These are phyloP conservation scores for Chrysanthemum seticuspe DNA, from an alignment of 129 eudicot species.

Conservation along the genomic window DNA sequence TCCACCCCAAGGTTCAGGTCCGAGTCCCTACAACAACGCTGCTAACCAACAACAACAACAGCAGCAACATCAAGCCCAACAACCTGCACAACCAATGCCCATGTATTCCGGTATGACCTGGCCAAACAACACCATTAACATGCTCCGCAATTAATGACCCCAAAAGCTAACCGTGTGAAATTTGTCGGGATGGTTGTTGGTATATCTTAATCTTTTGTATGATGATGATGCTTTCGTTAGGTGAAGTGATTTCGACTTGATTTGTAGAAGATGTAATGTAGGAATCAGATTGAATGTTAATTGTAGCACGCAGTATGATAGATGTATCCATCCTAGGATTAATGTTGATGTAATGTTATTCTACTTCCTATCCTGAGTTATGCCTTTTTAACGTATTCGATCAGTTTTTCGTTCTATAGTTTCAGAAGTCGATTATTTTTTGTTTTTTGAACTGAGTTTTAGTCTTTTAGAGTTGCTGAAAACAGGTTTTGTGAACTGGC, in stretches of 20 bases:
- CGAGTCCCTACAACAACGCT: constrained; percentile 47
- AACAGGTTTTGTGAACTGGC: no score
- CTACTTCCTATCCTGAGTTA: neutral
- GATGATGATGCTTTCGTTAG: constrained; percentile 3
- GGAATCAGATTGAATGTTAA: constrained; percentile 23
- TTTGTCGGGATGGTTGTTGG: constrained; percentile 3
- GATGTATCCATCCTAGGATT: constrained; percentile 26
- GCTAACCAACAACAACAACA: constrained; percentile 35
- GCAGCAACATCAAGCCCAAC: neutral
- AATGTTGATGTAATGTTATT: constrained; percentile 22
- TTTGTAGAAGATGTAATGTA: constrained; percentile 28
- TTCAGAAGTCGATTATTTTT: no score
- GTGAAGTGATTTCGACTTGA: constrained; percentile 11
- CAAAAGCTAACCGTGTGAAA: neutral
- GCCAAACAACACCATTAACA: constrained; percentile 60
- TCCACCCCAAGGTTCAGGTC: neutral
- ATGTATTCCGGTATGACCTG: constrained; percentile 66
- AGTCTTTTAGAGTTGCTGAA: no score
- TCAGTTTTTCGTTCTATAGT: no score
- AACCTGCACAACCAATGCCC: constrained; percentile 42
- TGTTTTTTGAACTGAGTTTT: no score
- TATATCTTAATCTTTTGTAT: constrained; percentile 6
- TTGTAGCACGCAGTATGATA: constrained; percentile 11
- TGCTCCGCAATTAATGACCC: constrained; percentile 44
- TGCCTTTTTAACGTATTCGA: neutral